Percentiles rank a stretch among this genome's conserved stretches.
These are phyloP conservation scores for Jatropha podagrica DNA, from an alignment of 441 rosid species.

Conservation along the genomic window DNA sequence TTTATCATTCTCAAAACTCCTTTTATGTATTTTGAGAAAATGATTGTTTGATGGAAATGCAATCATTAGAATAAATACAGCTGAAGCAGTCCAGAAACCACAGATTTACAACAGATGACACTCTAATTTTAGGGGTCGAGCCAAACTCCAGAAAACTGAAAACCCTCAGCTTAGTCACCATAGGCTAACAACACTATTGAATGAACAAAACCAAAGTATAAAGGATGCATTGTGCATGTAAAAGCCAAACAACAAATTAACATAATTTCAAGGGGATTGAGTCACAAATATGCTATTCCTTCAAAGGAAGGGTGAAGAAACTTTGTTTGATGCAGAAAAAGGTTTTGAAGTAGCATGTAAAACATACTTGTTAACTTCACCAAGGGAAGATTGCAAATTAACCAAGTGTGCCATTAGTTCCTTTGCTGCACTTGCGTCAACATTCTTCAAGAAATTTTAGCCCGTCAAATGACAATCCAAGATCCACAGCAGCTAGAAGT, in stretches of 20 bases:
- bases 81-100: background rate
- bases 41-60: background rate
- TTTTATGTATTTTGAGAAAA: background rate
- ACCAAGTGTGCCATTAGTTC: slow-evolving; percentile 86
- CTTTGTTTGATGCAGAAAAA: background rate
- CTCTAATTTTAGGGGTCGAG: background rate
- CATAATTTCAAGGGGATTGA: background rate
- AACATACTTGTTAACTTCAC: slow-evolving; percentile 73
- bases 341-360: slow-evolving; percentile 11
- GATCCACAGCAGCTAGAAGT: slow-evolving; percentile 7
- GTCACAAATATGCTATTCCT: background rate
- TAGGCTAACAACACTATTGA: background rate
- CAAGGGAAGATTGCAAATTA: slow-evolving; percentile 70
- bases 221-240: background rate
- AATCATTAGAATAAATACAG: background rate
- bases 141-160: background rate
- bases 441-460: slow-evolving; percentile 60
- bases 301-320: slow-evolving; percentile 2
- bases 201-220: background rate
- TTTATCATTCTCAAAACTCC: background rate
- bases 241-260: background rate
- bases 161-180: too few species aligned
- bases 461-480: slow-evolving; percentile 23
- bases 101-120: background rate
- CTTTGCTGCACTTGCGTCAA: slow-evolving; percentile 89